Percentiles rank a stretch among this genome's conserved stretches.
These are phyloP conservation scores for Alternaria incomplexa DNA, from an alignment of 2,329 filamentous ascomycete genomes.

Conservation along the genomic window DNA sequence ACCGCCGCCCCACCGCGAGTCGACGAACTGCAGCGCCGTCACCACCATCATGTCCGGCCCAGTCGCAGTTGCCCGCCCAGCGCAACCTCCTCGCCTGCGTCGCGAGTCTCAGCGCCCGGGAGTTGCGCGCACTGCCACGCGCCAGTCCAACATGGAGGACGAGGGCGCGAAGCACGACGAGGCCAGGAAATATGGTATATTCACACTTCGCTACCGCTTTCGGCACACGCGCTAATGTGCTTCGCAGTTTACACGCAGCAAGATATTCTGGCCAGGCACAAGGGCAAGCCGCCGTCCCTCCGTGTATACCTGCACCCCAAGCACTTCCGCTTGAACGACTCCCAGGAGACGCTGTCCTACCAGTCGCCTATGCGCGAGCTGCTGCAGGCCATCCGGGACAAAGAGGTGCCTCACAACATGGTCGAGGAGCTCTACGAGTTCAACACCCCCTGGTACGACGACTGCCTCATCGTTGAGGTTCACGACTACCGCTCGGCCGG, in stretches of 20 bases:
- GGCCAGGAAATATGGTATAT: conserved; percentile 40
- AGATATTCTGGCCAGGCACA: conserved; percentile 84
- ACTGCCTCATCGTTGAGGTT: conserved; percentile 91
- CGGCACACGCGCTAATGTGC: conserved; percentile 10
- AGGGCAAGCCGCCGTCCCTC: conserved; percentile 76
- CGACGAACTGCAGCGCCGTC: conserved; percentile 11
- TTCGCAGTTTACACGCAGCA: conserved; percentile 70
- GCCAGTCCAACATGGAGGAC: conserved; percentile 37
- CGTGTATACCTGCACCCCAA: conserved; percentile 83
- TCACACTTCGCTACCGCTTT: background rate
- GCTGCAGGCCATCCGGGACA: conserved; percentile 75
- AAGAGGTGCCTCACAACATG: conserved; percentile 88
- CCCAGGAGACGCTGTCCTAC: conserved; percentile 91
- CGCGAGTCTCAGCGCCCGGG: conserved; percentile 52
- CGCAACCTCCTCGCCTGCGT: conserved; percentile 52
- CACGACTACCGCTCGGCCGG: conserved; percentile 79
- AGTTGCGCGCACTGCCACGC: conserved; percentile 35
- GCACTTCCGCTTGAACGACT: conserved; percentile 83
- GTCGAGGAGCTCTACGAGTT: conserved; percentile 75
- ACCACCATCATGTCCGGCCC: conserved; percentile 41
- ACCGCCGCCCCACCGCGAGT: conserved; percentile 21
- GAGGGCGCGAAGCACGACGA: conserved; percentile 35
- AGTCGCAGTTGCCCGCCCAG: conserved; percentile 41
- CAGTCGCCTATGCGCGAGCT: conserved; percentile 87
- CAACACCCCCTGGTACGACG: conserved; percentile 84